Evolutionary conservation across 495 filamentous ascomycete genomes (phyloP).

Genomic region (Penicillium samsonianum): DNA sequence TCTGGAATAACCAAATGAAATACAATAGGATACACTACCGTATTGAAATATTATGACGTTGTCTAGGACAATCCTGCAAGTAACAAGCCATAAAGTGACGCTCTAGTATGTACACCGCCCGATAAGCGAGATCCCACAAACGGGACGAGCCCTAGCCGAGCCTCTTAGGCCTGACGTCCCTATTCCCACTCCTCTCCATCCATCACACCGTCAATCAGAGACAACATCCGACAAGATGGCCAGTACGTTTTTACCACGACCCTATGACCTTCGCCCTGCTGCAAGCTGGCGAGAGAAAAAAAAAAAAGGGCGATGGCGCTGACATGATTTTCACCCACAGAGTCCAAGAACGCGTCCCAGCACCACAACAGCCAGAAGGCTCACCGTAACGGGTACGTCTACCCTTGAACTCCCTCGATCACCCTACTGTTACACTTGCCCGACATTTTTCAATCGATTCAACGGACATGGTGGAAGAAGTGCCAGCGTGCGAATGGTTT

Average conservation of each 20-base stretch:
- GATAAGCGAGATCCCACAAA: conserved; percentile 54
- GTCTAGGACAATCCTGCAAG: neutral
- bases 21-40: neutral
- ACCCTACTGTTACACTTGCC: neutral
- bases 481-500: conserved; percentile 4
- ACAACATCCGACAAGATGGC: conserved; percentile 55
- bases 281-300: conserved; percentile 11
- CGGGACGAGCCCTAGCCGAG: conserved; percentile 45
- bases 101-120: conserved; percentile 33
- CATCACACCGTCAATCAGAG: conserved; percentile 39
- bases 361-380: conserved; percentile 96
- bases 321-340: conserved; percentile 49
- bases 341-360: conserved; percentile 99
- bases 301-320: conserved; percentile 22
- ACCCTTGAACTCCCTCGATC: conserved; percentile 13
- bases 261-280: conserved; percentile 7
- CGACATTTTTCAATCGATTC: neutral
- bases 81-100: neutral
- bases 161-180: conserved; percentile 29
- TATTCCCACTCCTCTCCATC: conserved; percentile 32
- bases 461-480: neutral
- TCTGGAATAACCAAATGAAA: neutral
- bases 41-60: conserved; percentile 5
- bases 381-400: conserved; percentile 91
- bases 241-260: conserved; percentile 41